phyloP scores from a whole-genome alignment of 2,329 filamentous ascomycete genomes.

The Raffaelea albimanens region DNA sequence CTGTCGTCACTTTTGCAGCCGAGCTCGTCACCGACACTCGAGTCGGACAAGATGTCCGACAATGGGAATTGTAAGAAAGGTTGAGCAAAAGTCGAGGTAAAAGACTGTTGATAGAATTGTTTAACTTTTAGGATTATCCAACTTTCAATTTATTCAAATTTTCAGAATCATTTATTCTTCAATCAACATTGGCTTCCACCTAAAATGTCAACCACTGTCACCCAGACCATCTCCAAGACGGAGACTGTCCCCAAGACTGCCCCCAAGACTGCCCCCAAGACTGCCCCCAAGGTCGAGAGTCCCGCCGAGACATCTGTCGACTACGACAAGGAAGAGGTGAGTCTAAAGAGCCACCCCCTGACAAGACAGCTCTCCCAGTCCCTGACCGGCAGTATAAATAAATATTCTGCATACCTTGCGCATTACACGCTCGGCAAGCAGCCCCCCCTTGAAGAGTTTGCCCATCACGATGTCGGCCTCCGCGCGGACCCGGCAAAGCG shows the following conservation, averaged over 20 bases:
- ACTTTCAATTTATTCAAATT: no score
- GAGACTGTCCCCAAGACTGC: not conserved
- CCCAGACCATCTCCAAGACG: not conserved
- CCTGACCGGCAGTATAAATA: conserved; percentile 5
- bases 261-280: not conserved
- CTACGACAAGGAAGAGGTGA: conserved; percentile 7
- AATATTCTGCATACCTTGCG: conserved; percentile 9
- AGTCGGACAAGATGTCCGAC: no score
- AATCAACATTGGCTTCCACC: no score
- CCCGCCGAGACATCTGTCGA: conserved; percentile 10
- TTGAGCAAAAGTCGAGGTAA: no score
- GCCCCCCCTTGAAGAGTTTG: conserved; percentile 10
- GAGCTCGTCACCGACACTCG: conserved; percentile 4
- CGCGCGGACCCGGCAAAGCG: conserved; percentile 9
- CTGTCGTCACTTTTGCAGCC: conserved; percentile 5
- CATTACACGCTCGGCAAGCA: conserved; percentile 8
- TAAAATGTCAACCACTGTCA: not conserved
- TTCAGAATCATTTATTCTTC: no score
- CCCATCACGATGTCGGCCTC: conserved; percentile 8
- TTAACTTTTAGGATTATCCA: no score
- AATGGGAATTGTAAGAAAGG: no score
- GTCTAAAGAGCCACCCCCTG: no score
- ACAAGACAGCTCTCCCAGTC: no score
- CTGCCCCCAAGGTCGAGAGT: not conserved
- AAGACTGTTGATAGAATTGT: no score